Base-by-base conservation (phyloP, 2,329 filamentous ascomycete genomes). In the Rachicladosporium sp. region DNA sequence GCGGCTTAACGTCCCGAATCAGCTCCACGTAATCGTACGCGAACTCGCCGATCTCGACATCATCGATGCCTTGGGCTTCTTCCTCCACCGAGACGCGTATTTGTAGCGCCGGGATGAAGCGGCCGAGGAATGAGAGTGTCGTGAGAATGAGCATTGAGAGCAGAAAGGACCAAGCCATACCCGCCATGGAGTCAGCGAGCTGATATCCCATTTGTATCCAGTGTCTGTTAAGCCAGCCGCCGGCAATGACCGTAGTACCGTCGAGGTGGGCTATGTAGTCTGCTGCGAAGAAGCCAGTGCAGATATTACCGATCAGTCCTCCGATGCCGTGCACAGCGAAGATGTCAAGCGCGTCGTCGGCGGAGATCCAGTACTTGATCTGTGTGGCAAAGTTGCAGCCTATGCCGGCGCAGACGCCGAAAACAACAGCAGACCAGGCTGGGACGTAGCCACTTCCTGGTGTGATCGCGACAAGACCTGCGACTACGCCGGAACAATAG, bases 1-100 rank as follows among this genome's bases (percentile, higher is more conserved):
- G 36, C 1, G 56, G 52, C 36, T 53, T 65, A 35, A 87, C 75
- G 51, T 88, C 80, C 46, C 83, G 71, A 12, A 75, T 80, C 48
- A 91, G 69, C 68, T 93, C 86, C 49, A 93, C 84, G 53, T 93
- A 93, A 61, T 93, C 87, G 60, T 93, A 93, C n/a, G 85, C 87
- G 58, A 91, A 93, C 66, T 93, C 87, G 58, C 87, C 87, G 54
- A 93, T 84, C 63, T 94, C 86, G 15, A 82, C 79, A 53, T 93
- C 87, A 53, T 93, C 86, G 44, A 93, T 87, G 49, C 86, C 86
- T 32, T 86, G 67, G 37, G 87, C 78, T 61, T 93, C 86, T 30
- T 84, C 81, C 46, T 91, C 81, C 50, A 85, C 80, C 9, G 67
- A 71, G 0, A 78, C 80, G 36, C 86, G 82, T 33, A 93, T 76